Conservation (phyloP, 139 green algal genomes). For the Choricystis sp. region DNA sequence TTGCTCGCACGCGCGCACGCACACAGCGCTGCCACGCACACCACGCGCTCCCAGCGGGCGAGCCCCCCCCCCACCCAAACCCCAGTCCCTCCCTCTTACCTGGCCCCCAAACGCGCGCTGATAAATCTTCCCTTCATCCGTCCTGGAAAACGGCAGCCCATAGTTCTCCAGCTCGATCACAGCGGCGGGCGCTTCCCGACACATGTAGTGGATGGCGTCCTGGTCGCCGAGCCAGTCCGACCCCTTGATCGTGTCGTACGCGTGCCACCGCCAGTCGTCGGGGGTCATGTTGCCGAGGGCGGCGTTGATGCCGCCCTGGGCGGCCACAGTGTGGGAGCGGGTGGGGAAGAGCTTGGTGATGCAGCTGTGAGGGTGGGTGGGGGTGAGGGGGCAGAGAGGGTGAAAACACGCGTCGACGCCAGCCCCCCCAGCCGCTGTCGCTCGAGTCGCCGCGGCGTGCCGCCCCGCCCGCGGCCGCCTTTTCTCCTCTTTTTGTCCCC, state of each 20-base stretch:
- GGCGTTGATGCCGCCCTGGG: constrained; percentile 97
- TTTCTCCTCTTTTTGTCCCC: no score
- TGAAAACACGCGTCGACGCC: no score
- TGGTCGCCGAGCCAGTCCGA: constrained; percentile 96
- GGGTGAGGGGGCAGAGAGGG: neutral
- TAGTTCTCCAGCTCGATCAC: constrained; percentile 98
- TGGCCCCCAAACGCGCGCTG: constrained; percentile 94
- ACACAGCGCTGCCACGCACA: no score
- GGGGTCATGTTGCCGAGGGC: constrained; percentile 96
- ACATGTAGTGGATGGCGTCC: constrained; percentile 68
- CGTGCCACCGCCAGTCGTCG: constrained; percentile 99
- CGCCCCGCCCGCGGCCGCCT: no score
- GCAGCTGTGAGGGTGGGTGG: constrained; percentile 40
- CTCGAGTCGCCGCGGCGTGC: no score
- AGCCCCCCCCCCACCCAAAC: no score
- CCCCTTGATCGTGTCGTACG: constrained; percentile 99
- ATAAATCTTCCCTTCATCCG: constrained; percentile 98
- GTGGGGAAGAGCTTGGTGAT: constrained; percentile 99
- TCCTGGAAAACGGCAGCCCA: constrained; percentile 93
- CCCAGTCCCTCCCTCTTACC: no score
- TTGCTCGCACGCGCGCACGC: no score
- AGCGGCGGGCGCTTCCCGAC: constrained; percentile 81
- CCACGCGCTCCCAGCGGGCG: no score
- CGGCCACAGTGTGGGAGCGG: constrained; percentile 93
- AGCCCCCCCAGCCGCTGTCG: no score